Base-by-base conservation (phyloP, 2,329 filamentous ascomycete genomes). In the Ophiostoma angusticollis region DNA sequence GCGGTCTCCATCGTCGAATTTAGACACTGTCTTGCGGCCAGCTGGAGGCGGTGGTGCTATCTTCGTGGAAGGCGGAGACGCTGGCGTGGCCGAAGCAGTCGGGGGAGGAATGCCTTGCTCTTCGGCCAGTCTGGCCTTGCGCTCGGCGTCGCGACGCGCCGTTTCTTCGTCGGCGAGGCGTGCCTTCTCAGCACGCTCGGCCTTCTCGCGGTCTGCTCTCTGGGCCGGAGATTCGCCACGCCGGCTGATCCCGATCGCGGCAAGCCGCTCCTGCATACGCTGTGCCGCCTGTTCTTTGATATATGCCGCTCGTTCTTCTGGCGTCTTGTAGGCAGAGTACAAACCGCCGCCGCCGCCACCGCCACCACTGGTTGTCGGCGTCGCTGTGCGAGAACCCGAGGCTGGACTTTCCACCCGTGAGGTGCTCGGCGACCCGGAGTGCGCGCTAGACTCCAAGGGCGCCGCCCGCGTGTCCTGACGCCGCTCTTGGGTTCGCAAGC, bases 261-360 rank as follows among this genome's bases (percentile, higher is more conserved):
- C 91, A 52, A 98, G 74, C 44, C 91, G 80, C 59, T 96, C 91
- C 25, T 91, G 89, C 81, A 98, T 96, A 43, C 89, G 84, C 55
- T 89, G 84, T 58, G 96, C 87, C 8, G 91, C 93, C 57, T 95
- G 89, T 58, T 95, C 87, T 57, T 93, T 93, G 54, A 96, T 95
- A 53, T 93, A 94, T 5, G 89, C 86, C 25, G 93, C 86, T 40
- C 91, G 77, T 53, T 98, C 89, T 58, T 96, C 87, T 1, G 87
- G 81, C 0, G 87, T 94, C 60, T 83, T 84, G 57, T 91, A 93
- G 5, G 84, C 74, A 3, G 84, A 72, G 54, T 93, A 93, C 1
- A 81, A 80, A 3, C 77, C 74, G 22, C 74, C 71, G 16, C 22
- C 65, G n/a, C n/a, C n/a, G n/a, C n/a, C n/a, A n/a, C n/a, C n/a